A percentile compares a stretch with the other conserved stretches of the same genome.
Conservation (phyloP, 2,329 filamentous ascomycete species). For the Chalaropsis thielavioides region DNA sequence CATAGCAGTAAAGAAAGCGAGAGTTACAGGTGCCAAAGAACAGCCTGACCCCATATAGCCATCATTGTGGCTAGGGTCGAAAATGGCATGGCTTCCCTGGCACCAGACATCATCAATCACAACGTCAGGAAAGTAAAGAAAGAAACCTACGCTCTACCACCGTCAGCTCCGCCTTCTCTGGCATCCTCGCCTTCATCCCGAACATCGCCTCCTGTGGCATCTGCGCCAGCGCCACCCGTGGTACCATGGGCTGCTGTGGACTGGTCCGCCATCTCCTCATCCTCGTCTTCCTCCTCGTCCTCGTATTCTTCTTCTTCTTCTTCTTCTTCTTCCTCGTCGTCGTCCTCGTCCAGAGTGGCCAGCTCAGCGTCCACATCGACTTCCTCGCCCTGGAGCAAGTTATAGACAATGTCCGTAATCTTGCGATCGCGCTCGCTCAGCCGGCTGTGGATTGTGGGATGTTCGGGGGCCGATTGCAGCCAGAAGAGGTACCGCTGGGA, state of each 20-base stretch:
- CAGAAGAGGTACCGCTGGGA: slow-evolving; percentile 89
- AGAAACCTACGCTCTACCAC: slow-evolving; percentile 94
- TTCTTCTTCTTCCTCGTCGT: slow-evolving; percentile 53
- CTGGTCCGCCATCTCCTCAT: slow-evolving; percentile 37
- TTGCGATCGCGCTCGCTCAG: slow-evolving; percentile 77
- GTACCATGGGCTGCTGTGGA: slow-evolving; percentile 42
- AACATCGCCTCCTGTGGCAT: slow-evolving; percentile 80
- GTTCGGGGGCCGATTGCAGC: slow-evolving; percentile 75
- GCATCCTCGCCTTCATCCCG: slow-evolving; percentile 78
- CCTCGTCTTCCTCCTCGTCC: slow-evolving; percentile 31
- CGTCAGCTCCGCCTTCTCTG: slow-evolving; percentile 86
- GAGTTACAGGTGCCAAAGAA: neutral
- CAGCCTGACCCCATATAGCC: neutral
- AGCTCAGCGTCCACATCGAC: slow-evolving; percentile 65
- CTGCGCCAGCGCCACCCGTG: slow-evolving; percentile 69
- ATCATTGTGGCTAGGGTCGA: neutral
- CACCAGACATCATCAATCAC: neutral
- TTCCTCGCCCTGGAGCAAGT: slow-evolving; percentile 74
- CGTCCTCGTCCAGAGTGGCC: slow-evolving; percentile 36
- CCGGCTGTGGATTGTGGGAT: slow-evolving; percentile 53
- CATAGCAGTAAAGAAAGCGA: slow-evolving; percentile 6
- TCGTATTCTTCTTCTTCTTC: slow-evolving; percentile 52
- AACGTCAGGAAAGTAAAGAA: slow-evolving; percentile 7
- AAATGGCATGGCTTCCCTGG: neutral
- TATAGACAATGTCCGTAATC: slow-evolving; percentile 76